Evolutionary conservation across 73 alveolate genomes (phyloP), one percentile per base, ranked within the genome.

Genomic region (Loxodes magnus): DNA sequence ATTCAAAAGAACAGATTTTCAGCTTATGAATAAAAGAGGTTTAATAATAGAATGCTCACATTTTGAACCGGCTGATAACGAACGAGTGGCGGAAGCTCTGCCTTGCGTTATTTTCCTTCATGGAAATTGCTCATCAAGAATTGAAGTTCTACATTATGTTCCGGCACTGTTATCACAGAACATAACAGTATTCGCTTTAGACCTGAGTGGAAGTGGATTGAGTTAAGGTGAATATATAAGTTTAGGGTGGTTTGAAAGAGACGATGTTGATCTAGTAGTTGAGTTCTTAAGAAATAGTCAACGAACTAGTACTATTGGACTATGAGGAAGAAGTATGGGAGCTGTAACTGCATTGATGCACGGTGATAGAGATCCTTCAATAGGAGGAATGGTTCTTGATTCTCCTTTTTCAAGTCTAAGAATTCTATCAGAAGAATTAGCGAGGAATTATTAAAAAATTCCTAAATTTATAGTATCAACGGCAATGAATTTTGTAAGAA

Each of bases 121-220:
- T 59, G 98, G 99, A 2, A 93, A 93, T 61, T 90, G 97, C 62
- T 75, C 95, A 57, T 75, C 94, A 10, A 62, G 99, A 23, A 25
- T 85, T 30, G 99, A 91, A 44, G 94, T 90, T 2, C 24, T 82
- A 28, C 66, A 67, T 10, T 54, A 68, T 58, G 48, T 58, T 27
- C 74, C n/a, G 2, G 30, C 43, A 0, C 65, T 36, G 4, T 33
- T 36, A 33, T 55, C 62, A 9, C 5, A 71, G 25, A 60, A 65
- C 51, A 77, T 90, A 5, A 70, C 66, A 57, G 77, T 89, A 48
- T 89, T 89, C 35, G 70, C 81, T 19, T 55, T 77, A 38, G 90
- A 77, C 27, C 56, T 77, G 31, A 56, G 67, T 4, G 90, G 90
- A 14, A 69, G 84, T 50, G 90, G 90, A 14, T 20, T 44, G 26